These are phyloP conservation scores for Rhodamnia rubescens DNA, from an alignment of 345 rosid species.

Conservation along the genomic window DNA sequence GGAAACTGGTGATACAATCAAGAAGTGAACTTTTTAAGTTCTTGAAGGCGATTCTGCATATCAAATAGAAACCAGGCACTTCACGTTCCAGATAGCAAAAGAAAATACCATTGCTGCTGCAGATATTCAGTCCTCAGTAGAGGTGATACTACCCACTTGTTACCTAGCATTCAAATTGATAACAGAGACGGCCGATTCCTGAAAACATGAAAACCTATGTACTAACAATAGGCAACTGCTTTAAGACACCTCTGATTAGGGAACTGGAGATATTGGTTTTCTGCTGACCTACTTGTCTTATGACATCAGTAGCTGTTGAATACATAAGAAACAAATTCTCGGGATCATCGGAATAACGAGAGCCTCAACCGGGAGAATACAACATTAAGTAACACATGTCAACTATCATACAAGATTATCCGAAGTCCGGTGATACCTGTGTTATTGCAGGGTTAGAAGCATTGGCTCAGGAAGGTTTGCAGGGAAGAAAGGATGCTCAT, in stretches of 20 bases:
- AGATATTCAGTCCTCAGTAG: neutral
- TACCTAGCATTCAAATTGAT: neutral
- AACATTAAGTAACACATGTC: too few species aligned
- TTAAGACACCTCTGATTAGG: neutral
- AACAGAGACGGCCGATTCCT: neutral
- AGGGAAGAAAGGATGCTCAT: conserved; percentile 70
- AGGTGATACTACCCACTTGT: neutral
- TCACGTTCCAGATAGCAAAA: neutral
- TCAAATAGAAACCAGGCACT: neutral
- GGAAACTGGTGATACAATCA: neutral
- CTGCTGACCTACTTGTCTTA: neutral
- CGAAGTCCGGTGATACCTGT: conserved; percentile 12
- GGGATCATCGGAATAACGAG: neutral
- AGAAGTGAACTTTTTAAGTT: neutral
- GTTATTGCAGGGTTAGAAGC: conserved; percentile 58
- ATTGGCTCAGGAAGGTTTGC: conserved; percentile 35
- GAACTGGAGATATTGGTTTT: neutral
- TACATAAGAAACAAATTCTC: too few species aligned
- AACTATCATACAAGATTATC: neutral
- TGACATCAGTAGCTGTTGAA: neutral
- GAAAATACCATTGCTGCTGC: neutral
- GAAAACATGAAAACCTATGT: neutral
- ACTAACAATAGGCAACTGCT: neutral
- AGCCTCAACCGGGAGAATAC: neutral
- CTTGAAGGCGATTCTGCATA: neutral